A percentile compares a stretch with the other conserved stretches of the same genome.
These are phyloP conservation scores for Neoarthrinium moseri DNA, from an alignment of 2,329 filamentous ascomycete species.

Conservation along the genomic window DNA sequence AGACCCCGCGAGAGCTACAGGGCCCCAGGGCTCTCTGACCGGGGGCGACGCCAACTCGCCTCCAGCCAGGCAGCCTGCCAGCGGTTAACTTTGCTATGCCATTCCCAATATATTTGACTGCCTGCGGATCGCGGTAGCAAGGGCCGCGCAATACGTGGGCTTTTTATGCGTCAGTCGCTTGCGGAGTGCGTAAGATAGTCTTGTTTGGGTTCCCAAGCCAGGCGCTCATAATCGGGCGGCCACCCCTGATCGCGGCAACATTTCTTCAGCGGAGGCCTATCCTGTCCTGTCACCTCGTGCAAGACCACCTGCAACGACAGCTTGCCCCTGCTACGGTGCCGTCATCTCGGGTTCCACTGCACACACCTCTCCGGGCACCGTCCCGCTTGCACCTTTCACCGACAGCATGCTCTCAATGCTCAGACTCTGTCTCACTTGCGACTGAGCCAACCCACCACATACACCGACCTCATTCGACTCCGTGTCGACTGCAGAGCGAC, in stretches of 20 bases:
- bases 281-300: background rate
- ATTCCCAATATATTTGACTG: background rate
- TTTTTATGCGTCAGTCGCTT: background rate
- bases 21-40: background rate
- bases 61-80: background rate
- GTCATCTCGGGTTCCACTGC: background rate
- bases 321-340: background rate
- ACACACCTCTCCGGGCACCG: no score
- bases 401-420: conserved; percentile 4
- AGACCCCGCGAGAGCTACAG: background rate
- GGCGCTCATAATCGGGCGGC: background rate
- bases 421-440: background rate
- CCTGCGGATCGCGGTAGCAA: background rate
- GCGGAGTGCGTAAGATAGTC: background rate
- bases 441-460: background rate
- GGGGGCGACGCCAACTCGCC: background rate
- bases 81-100: background rate
- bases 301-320: no score
- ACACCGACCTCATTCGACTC: background rate
- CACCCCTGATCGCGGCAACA: conserved; percentile 1
- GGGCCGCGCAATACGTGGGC: background rate
- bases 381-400: background rate
- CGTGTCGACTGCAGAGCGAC: background rate
- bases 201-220: no score
- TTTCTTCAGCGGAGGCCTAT: conserved; percentile 1